A percentile compares a stretch with the other conserved stretches of the same genome.
Evolutionary conservation across 2,329 filamentous ascomycete genomes (phyloP).

Genomic region (Penicillium olsonii): DNA sequence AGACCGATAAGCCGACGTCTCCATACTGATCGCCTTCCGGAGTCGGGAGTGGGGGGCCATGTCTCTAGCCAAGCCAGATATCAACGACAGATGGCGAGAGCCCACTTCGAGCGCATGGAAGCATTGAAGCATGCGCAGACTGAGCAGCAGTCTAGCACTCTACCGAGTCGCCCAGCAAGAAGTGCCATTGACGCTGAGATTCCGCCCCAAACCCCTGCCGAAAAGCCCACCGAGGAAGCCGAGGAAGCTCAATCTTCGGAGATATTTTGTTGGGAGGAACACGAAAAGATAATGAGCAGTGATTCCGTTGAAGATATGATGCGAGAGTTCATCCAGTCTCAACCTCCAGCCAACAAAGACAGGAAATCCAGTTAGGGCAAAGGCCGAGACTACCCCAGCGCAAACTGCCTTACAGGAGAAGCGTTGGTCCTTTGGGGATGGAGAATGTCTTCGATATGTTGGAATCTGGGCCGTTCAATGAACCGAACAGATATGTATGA

Average conservation of each 20-base stretch:
- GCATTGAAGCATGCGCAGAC: not conserved
- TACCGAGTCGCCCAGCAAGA: not conserved
- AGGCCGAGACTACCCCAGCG: too few species aligned
- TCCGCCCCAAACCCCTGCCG: not conserved
- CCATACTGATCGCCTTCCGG: not conserved
- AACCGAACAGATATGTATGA: not conserved
- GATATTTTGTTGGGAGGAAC: not conserved
- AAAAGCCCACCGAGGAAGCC: not conserved
- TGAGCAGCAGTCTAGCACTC: not conserved
- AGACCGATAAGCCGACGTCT: constrained; percentile 1
- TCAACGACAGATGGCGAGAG: not conserved
- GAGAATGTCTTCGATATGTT: not conserved
- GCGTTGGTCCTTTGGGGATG: too few species aligned
- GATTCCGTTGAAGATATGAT: not conserved
- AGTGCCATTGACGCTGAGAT: constrained; percentile 1
- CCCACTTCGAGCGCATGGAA: not conserved
- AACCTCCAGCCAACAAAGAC: not conserved
- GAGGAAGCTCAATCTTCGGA: not conserved
- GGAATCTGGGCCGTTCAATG: too few species aligned
- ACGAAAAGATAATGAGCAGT: not conserved
- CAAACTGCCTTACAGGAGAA: too few species aligned
- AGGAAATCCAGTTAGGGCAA: not conserved
- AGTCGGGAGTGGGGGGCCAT: not conserved
- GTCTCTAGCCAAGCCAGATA: not conserved
- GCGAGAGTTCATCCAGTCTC: not conserved